A percentile compares a stretch with the other conserved stretches of the same genome.
phyloP scores from a whole-genome alignment of 2,329 filamentous ascomycete species.

The Chaetothyriales sp. region DNA sequence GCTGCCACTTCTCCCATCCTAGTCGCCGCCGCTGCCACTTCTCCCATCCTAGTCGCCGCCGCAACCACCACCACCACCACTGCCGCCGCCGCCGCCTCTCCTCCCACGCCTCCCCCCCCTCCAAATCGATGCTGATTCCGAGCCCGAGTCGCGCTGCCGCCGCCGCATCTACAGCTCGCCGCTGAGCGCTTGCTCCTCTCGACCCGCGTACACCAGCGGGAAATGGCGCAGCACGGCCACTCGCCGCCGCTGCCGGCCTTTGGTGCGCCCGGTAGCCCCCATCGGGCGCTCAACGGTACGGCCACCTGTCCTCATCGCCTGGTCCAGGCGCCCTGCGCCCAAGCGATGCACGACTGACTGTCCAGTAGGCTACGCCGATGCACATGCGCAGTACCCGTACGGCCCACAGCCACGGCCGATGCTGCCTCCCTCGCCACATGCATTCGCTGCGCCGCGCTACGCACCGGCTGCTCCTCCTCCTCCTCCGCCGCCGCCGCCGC shows the following conservation, averaged over 20 bases:
- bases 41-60: neutral
- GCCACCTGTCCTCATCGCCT: neutral
- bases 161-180: neutral
- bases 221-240: conserved; percentile 17
- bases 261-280: conserved; percentile 14
- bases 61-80: neutral
- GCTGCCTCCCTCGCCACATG: conserved; percentile 15
- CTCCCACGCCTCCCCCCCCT: neutral
- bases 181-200: neutral
- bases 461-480: conserved; percentile 9
- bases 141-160: neutral
- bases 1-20: neutral
- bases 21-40: neutral
- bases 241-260: conserved; percentile 10
- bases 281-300: conserved; percentile 13
- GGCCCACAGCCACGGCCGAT: conserved; percentile 11
- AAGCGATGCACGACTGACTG: conserved; percentile 3
- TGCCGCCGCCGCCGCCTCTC: too few species aligned
- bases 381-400: conserved; percentile 11
- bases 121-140: neutral
- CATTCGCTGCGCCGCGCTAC: conserved; percentile 11
- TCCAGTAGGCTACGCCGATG: conserved; percentile 14
- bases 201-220: neutral
- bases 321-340: neutral
- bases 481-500: conserved; percentile 3